Percentiles rank a stretch among this genome's conserved stretches.
Conservation (phyloP, 169 alveolate genomes). For the Amoebophrya sp. region DNA sequence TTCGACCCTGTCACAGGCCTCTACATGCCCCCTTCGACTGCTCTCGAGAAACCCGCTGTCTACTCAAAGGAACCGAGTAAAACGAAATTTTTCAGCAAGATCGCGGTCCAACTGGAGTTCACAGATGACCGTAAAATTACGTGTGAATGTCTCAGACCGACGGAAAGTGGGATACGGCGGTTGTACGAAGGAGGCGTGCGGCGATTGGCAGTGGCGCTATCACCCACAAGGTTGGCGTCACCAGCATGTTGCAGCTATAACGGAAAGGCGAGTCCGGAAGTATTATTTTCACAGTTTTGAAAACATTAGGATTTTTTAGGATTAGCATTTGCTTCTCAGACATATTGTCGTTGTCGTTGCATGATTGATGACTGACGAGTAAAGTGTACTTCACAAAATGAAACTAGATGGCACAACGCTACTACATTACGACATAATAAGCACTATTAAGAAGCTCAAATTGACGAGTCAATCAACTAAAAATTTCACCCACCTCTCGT, state of each 20-base stretch:
- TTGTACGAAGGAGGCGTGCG: background rate
- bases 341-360: too few species aligned
- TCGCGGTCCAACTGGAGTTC: background rate
- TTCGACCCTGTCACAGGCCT: too few species aligned
- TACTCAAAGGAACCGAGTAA: background rate
- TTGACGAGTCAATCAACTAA: too few species aligned
- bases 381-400: too few species aligned
- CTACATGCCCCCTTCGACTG: too few species aligned
- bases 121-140: background rate
- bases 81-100: background rate
- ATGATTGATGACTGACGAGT: too few species aligned
- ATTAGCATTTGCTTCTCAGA: background rate
- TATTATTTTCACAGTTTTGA: background rate
- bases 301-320: background rate
- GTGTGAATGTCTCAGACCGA: background rate
- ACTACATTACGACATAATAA: too few species aligned
- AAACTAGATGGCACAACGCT: too few species aligned
- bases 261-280: background rate
- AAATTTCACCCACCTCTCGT: background rate
- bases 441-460: background rate
- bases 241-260: slow-evolving; percentile 1
- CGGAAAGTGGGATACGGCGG: background rate
- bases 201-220: background rate
- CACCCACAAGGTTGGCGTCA: background rate
- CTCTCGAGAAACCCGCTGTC: too few species aligned